Conservation (phyloP, 176 grass and related monocot species). For the Coix lacrymajobi region DNA sequence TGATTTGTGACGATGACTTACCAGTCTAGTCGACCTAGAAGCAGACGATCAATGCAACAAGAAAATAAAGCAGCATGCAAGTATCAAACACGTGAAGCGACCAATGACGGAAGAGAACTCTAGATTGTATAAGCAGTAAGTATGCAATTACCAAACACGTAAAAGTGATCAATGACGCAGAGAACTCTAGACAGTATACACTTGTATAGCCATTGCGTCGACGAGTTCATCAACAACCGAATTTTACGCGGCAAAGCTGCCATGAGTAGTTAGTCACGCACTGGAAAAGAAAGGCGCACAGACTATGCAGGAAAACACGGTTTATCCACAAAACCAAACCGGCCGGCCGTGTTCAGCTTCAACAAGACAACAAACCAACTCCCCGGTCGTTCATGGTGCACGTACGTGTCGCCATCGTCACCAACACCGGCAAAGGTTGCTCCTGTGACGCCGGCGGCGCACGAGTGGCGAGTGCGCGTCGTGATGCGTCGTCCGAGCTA, state of each 20-base stretch:
- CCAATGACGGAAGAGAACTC: neutral
- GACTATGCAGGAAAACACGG: neutral
- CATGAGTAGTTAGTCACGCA: neutral
- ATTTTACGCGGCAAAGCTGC: constrained; percentile 4
- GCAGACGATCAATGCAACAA: neutral
- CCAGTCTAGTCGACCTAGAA: neutral
- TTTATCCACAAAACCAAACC: neutral
- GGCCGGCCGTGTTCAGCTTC: neutral
- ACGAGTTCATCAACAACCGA: neutral
- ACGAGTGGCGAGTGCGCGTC: constrained; percentile 14
- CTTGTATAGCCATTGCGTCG: neutral
- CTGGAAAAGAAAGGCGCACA: neutral
- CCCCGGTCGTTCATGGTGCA: neutral
- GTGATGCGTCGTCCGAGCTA: constrained; percentile 1
- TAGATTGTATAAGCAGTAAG: neutral
- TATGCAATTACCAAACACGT: neutral
- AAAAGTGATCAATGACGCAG: neutral
- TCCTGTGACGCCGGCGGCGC: neutral
- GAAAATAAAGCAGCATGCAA: neutral
- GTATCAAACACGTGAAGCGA: neutral
- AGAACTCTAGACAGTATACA: neutral
- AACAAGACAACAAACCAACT: neutral
- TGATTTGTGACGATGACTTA: neutral
- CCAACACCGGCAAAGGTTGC: neutral
- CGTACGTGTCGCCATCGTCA: constrained; percentile 20